Evolutionary conservation across 768 basidiomycete species (phyloP).

Genomic region (Lentinula raphanica): DNA sequence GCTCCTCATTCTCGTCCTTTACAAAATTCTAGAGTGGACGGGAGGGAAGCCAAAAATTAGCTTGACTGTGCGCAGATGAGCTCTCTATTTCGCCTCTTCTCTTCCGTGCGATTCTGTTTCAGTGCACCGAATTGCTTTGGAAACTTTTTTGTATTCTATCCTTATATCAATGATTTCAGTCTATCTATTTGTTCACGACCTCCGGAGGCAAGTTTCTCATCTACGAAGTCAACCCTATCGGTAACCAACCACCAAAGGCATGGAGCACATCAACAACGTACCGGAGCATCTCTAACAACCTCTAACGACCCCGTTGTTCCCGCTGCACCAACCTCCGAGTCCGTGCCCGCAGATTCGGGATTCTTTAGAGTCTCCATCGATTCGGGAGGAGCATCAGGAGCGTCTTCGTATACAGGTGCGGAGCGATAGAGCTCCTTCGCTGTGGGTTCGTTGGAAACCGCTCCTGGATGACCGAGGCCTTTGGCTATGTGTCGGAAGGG

Average conservation of each 20-base stretch:
- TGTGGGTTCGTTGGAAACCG: not conserved
- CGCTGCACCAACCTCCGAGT: not conserved
- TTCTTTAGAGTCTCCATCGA: not conserved
- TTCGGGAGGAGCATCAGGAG: not conserved
- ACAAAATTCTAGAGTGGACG: not conserved
- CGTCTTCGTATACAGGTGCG: not conserved
- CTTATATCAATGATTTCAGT: not conserved
- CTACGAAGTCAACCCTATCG: not conserved
- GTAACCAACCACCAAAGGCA: not conserved
- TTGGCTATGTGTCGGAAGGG: not conserved
- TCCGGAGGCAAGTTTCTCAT: not conserved
- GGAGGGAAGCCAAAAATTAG: not conserved
- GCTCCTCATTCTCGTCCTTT: not conserved
- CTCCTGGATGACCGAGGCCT: not conserved
- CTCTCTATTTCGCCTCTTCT: too few species aligned
- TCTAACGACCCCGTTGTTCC: not conserved
- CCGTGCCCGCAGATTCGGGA: not conserved
- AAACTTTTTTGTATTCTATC: too few species aligned
- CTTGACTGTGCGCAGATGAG: too few species aligned
- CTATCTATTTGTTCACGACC: not conserved
- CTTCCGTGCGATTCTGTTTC: too few species aligned
- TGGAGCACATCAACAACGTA: not conserved
- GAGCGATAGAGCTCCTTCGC: not conserved
- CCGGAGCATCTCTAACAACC: constrained; percentile 2
- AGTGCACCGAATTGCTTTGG: too few species aligned